phyloP scores from a whole-genome alignment of 441 rosid genomes.

The Omphalea diandra region DNA sequence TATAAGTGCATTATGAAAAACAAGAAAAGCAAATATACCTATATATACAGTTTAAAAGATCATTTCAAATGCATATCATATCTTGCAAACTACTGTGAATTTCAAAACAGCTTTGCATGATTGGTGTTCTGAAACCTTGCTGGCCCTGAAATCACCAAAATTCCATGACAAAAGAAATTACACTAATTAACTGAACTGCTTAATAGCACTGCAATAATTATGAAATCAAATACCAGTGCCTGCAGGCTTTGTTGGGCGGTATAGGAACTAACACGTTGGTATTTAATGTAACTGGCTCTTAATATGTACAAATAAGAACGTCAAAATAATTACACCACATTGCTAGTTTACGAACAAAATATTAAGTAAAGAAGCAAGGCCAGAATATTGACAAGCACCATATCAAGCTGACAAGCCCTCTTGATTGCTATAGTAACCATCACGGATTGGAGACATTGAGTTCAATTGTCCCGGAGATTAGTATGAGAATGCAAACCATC shows the following conservation, averaged over 20 bases:
- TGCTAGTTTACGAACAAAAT: neutral
- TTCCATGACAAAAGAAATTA: slow-evolving; percentile 13
- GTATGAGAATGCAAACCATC: neutral
- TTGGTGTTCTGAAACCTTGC: slow-evolving; percentile 36
- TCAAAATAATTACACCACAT: slow-evolving; percentile 5
- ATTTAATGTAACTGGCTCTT: slow-evolving; percentile 44
- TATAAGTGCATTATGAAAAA: slow-evolving; percentile 14
- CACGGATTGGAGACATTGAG: slow-evolving; percentile 30
- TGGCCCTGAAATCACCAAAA: slow-evolving; percentile 42
- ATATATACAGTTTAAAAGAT: neutral
- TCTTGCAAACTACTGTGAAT: slow-evolving; percentile 42
- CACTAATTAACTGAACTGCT: slow-evolving; percentile 9
- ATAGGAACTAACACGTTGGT: slow-evolving; percentile 35
- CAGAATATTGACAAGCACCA: slow-evolving; percentile 20
- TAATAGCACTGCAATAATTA: neutral
- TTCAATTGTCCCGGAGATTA: slow-evolving; percentile 31
- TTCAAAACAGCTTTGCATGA: slow-evolving; percentile 42
- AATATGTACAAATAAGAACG: slow-evolving; percentile 12
- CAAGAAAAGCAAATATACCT: neutral
- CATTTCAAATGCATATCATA: slow-evolving; percentile 36
- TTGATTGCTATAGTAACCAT: slow-evolving; percentile 38
- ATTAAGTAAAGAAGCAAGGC: neutral
- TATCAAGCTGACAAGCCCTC: slow-evolving; percentile 39
- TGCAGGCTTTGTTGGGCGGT: slow-evolving; percentile 46
- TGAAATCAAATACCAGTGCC: slow-evolving; percentile 37